These are phyloP conservation scores for Neoarthrinium moseri DNA, from an alignment of 2,329 filamentous ascomycete species.

Conservation along the genomic window DNA sequence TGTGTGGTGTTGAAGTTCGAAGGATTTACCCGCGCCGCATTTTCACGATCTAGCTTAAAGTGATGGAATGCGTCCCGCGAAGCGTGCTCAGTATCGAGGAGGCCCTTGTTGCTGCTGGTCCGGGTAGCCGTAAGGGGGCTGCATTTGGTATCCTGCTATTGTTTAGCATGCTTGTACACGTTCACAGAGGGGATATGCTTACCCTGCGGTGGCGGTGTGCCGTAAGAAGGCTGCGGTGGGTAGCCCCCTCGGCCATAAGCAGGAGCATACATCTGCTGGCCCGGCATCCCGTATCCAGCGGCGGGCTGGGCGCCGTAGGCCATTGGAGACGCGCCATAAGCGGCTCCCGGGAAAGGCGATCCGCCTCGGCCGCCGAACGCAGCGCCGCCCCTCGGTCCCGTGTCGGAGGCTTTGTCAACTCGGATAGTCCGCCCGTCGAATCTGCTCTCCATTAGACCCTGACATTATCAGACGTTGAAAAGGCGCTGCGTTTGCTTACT, in stretches of 20 bases:
- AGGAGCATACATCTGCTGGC: constrained; percentile 36
- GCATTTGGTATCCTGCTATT: constrained; percentile 23
- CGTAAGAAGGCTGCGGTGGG: constrained; percentile 36
- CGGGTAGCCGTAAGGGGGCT: constrained; percentile 42
- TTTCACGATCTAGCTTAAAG: too few relatives aligned
- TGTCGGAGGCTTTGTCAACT: constrained; percentile 92
- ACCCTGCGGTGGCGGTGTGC: constrained; percentile 43
- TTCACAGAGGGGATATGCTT: constrained; percentile 13
- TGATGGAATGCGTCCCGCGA: too few relatives aligned
- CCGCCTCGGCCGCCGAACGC: constrained; percentile 35
- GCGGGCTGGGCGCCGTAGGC: constrained; percentile 33
- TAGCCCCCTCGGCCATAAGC: constrained; percentile 44
- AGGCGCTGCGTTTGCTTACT: constrained; percentile 57
- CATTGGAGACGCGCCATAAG: constrained; percentile 30
- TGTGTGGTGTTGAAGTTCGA: too few relatives aligned
- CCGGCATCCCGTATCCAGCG: constrained; percentile 35
- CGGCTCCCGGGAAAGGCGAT: constrained; percentile 31
- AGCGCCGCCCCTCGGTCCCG: constrained; percentile 60
- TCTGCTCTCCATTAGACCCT: constrained; percentile 43
- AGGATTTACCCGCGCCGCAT: too few relatives aligned
- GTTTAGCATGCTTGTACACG: background rate
- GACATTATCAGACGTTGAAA: too few relatives aligned
- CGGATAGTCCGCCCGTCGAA: constrained; percentile 94
- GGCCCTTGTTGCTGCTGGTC: constrained; percentile 38
- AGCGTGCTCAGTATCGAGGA: constrained; percentile 29